Base-by-base conservation (phyloP, 2,329 filamentous ascomycete species). In the Colletotrichum aenigma region DNA sequence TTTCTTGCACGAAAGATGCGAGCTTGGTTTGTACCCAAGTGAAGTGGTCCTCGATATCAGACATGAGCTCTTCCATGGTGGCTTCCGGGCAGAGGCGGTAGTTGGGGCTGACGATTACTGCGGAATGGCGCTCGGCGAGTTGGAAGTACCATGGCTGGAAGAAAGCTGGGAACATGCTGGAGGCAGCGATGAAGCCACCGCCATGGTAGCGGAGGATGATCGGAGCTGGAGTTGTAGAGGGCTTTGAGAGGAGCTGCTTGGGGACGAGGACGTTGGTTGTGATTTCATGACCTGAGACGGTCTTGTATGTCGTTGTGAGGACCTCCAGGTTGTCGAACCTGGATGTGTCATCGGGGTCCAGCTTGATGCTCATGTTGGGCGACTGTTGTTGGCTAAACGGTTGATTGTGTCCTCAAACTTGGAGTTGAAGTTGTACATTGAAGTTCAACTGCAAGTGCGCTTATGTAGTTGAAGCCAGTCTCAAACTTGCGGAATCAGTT, bases 11-110 rank as follows among this genome's bases (percentile, higher is more conserved):
- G 38, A 82, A 75, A 3, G 79, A 74, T 0, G 71, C 58, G 0
- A 82, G 66, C 0, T 66, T 32, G 1, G 55, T 38, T 6, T 75
- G 79, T 0, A 78, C 70, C 80, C 81, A 82, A 21, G 78, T 74
- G 80, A 81, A 82, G 1, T 78, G 79, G 55, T 81, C 80, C 24
- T 81, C 79, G 3, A 82, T 26, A 58, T 82, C 81, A 4, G 79
- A 79, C 0, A 81, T 74, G 0, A 80, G n/a, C 24, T 82, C 81
- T 1, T 77, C 78, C 1, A 80, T 66, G 4, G 80, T 78, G 62
- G 74, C 61, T 6, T 80, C 77, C 4, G 81, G 81, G 2, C 80
- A 66, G 0, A 82, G 77, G 1, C 80, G 78, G 24, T 81, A 78
- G 32, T 82, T 79, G 1, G 80, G 75, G 0, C 79, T 82, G 0